These are phyloP conservation scores for Rosa chinensis DNA, from an alignment of 306 rosid species.

Conservation along the genomic window DNA sequence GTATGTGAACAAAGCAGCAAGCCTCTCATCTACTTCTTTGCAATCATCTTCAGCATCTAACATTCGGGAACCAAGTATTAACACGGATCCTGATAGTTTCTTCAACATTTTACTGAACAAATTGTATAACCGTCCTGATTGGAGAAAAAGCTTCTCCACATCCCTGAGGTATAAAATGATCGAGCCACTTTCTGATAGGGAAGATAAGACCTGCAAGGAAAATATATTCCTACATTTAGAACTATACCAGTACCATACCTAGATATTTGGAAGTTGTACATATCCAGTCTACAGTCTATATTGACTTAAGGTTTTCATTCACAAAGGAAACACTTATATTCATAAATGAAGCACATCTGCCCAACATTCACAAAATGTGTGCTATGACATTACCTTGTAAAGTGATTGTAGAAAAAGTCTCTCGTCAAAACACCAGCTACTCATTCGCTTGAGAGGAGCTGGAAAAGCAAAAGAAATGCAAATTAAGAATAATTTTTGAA, in stretches of 20 bases:
- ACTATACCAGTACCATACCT: neutral
- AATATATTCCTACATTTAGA: conserved; percentile 15
- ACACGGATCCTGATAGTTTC: conserved; percentile 75
- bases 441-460: conserved; percentile 57
- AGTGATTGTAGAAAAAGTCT: conserved; percentile 78
- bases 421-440: conserved; percentile 82
- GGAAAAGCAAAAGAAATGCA: conserved; percentile 33
- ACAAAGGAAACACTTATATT: neutral
- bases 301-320: neutral
- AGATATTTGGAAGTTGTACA: neutral
- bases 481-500: conserved; percentile 20
- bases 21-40: conserved; percentile 57
- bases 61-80: conserved; percentile 75
- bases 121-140: conserved; percentile 60
- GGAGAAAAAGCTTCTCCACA: conserved; percentile 68
- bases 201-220: conserved; percentile 64
- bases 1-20: conserved; percentile 60
- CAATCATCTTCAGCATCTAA: conserved; percentile 44
- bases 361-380: neutral
- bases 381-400: conserved; percentile 65
- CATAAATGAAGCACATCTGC: neutral
- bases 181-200: conserved; percentile 65
- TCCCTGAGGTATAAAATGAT: conserved; percentile 79
- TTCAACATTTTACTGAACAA: conserved; percentile 64
- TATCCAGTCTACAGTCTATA: neutral